Base-by-base conservation (phyloP, 2,329 filamentous ascomycete species). In the Phialocephala sp. region DNA sequence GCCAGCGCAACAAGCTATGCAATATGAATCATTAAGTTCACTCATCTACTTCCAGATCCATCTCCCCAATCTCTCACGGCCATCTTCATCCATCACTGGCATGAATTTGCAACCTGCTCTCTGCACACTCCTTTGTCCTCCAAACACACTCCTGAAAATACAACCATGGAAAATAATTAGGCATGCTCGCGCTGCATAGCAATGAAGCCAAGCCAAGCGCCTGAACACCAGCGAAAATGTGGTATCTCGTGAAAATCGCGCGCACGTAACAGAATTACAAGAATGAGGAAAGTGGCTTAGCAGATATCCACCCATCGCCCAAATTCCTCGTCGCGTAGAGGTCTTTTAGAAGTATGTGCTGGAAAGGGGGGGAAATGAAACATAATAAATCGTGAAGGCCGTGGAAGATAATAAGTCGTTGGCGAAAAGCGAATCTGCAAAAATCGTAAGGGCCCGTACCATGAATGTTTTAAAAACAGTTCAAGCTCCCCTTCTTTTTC, bases 401-500 rank as follows among this genome's bases (percentile, higher is more conserved):
- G 57, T 69, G 61, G 64, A 66, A 66, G 59, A 59, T 56, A 32
- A 45, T 35, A 55, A 20, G 43, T 45, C 52, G 61, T 39, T 35
- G 59, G 45, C 22, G 24, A 59, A 67, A 54, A 58, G 52, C 58
- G 43, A 43, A 60, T 56, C 59, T 62, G 65, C 55, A 55, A 58
- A 45, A 15, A 43, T 66, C 39, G 60, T 65, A 64, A 32, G 62
- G 24, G 50, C 36, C 27, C 32, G 39, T 9, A 50, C 36, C 50
- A 36, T 35, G 24, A 63, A 32, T 18, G 22, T 32, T 32, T 69
- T 76, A 77, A 68, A 99, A 99, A 86, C 95, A 99, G 83, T 97
- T 98, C 79, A 99, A 85, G 72, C 91, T 94, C 75, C 91, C 89
- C 86, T 97, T 97, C 87, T 96, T 75, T 68, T 75, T 97, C 82